A percentile compares a stretch with the other conserved stretches of the same genome.
These are phyloP conservation scores for Triticum turgidum DNA, from an alignment of 176 grass and related monocot genomes.

Conservation along the genomic window DNA sequence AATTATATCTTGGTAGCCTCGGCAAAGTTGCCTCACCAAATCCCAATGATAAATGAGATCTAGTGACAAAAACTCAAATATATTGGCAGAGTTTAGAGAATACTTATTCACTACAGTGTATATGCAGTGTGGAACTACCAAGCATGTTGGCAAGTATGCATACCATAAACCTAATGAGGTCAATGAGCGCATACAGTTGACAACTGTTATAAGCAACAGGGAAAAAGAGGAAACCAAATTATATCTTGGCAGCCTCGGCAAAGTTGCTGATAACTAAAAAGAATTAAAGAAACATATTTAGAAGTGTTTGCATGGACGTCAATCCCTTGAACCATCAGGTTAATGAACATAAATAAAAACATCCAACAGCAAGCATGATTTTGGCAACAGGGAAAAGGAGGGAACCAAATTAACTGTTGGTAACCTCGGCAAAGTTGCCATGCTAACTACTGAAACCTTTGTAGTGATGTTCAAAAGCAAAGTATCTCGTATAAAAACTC, in stretches of 20 bases:
- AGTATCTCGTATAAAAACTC: background rate
- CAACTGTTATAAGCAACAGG: slow-evolving; percentile 57
- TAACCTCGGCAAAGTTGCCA: slow-evolving; percentile 55
- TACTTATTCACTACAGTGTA: background rate
- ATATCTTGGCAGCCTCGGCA: slow-evolving; percentile 54
- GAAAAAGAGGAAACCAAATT: slow-evolving; percentile 69
- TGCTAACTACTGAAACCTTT: background rate
- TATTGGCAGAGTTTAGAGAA: background rate
- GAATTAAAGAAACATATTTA: background rate
- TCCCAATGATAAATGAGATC: background rate
- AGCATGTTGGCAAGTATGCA: slow-evolving; percentile 31
- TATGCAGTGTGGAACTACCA: background rate
- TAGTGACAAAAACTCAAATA: background rate
- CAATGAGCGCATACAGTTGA: slow-evolving; percentile 10
- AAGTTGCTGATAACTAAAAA: slow-evolving; percentile 24
- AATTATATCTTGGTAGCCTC: slow-evolving; percentile 47
- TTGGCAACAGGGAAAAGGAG: slow-evolving; percentile 61
- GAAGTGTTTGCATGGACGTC: slow-evolving; percentile 25
- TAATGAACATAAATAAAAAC: background rate
- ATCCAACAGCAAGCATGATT: slow-evolving; percentile 23
- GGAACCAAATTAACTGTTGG: slow-evolving; percentile 50
- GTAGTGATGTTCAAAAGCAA: background rate
- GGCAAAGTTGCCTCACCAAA: slow-evolving; percentile 48
- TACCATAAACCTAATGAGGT: slow-evolving; percentile 16
- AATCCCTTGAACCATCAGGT: slow-evolving; percentile 22